These are phyloP conservation scores for Macaranga tanarius DNA, from an alignment of 441 rosid species.

Conservation along the genomic window DNA sequence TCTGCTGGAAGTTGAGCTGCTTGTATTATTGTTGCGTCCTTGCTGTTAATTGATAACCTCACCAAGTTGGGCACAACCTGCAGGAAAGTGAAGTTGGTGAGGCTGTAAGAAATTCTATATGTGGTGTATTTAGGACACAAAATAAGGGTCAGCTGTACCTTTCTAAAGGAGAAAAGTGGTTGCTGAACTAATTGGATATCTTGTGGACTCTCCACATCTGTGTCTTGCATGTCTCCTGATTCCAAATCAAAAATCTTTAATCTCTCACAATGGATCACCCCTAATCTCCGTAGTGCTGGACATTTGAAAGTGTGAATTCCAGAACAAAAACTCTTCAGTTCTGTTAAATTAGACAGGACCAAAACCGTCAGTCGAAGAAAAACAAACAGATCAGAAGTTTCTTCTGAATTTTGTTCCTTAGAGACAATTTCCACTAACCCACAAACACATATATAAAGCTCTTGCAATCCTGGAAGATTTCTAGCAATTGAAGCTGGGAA, in stretches of 20 bases:
- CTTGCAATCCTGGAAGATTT: constrained; percentile 15
- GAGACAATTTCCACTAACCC: constrained; percentile 26
- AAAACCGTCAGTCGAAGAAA: neutral
- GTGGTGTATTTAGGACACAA: too few species aligned
- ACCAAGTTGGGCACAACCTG: constrained; percentile 25
- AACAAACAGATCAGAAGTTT: neutral
- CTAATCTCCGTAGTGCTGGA: too few species aligned
- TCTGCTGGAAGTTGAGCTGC: constrained; percentile 3
- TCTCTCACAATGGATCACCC: too few species aligned
- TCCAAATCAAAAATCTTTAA: too few species aligned
- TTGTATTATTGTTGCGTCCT: constrained; percentile 13
- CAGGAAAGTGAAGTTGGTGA: neutral
- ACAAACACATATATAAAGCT: neutral
- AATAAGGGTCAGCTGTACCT: neutral
- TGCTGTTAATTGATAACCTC: constrained; percentile 10
- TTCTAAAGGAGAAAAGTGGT: constrained; percentile 5
- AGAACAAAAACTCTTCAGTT: neutral
- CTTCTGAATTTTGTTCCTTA: neutral
- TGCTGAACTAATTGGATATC: neutral
- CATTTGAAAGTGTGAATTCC: neutral
- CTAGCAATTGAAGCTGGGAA: constrained; percentile 28
- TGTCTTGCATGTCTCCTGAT: neutral
- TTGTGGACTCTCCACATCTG: too few species aligned
- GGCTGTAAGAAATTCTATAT: too few species aligned
- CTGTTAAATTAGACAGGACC: neutral